Evolutionary conservation across 495 filamentous ascomycete genomes (phyloP), one percentile per base, ranked within the genome.

Genomic region (Hypoxylon rickii): DNA sequence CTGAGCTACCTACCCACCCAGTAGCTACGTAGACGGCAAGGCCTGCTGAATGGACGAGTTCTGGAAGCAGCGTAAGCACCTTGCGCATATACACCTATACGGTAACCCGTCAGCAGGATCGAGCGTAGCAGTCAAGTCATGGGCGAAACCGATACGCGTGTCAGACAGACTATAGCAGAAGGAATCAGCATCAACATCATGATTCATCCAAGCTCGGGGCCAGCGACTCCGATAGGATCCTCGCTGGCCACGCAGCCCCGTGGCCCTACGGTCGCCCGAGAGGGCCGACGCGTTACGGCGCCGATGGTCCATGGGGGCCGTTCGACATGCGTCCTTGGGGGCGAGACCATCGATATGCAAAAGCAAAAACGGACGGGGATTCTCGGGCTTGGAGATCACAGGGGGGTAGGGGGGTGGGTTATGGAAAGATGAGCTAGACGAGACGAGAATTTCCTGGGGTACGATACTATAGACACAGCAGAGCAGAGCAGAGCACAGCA

Each of bases 231-330:
- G 58, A 55, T 34, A 47, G 43, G 32, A 49, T 53, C 47, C 33
- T 18, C 31, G 15, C 16, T n/a, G n/a, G n/a, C n/a, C n/a, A n/a
- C 34, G 24, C 43, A 49, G 26, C 38, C 33, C 53, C 34, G 53
- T 53, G 40, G 47, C 37, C 54, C 49, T 40, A 50, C 59, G 49
- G 48, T 44, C 24, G 44, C 59, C n/a, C 59, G 59, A 41, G 47
- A 50, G 38, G 48, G 52, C 53, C 48, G 42, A 40, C 26, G 42
- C 10, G 29, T 36, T 50, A 32, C 58, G 53, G 59, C 49, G 44
- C 59, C 53, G 59, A 58, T 50, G 44, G 32, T 51, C 40, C 33
- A 55, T 62, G 52, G 59, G 59, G 59, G 48, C 53, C 53, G 59
- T 50, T 6, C 18, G 17, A 54, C 47, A 52, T 51, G 46, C 33